Conservation (phyloP, 192 early-diverging fungal species). For the Ambispora gerdemannii region DNA sequence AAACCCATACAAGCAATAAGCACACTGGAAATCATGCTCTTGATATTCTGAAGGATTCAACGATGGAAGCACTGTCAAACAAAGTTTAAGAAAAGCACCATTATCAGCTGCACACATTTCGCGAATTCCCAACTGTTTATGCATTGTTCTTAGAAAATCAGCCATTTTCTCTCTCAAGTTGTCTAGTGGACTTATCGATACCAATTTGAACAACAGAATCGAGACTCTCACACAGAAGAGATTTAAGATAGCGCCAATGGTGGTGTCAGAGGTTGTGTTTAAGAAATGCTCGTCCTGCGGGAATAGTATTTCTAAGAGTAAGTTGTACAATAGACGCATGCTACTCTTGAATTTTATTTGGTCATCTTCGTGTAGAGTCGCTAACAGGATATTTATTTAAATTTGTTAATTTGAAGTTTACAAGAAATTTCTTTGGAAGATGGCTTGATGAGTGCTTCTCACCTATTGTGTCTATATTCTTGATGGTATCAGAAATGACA, state of each 20-base stretch:
- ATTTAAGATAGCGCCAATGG: background rate
- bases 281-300: background rate
- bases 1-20: constrained; percentile 62
- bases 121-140: constrained; percentile 61
- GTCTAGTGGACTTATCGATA: background rate
- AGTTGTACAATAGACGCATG: constrained; percentile 11
- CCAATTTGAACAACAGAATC: constrained; percentile 15
- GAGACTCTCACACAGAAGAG: constrained; percentile 7
- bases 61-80: constrained; percentile 38
- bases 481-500: background rate
- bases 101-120: constrained; percentile 55
- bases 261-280: background rate
- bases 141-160: constrained; percentile 46
- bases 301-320: constrained; percentile 10
- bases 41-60: constrained; percentile 41
- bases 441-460: background rate
- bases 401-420: background rate
- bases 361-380: background rate
- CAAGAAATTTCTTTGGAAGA: background rate
- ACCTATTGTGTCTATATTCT: background rate
- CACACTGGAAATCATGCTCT: constrained; percentile 60
- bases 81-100: constrained; percentile 48
- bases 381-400: background rate
- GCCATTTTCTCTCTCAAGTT: background rate
- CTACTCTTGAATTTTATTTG: background rate